Percentiles rank a stretch among this genome's conserved stretches.
phyloP scores from a whole-genome alignment of 805 yeast genomes.

The Saccharomycopsis babjevae region DNA sequence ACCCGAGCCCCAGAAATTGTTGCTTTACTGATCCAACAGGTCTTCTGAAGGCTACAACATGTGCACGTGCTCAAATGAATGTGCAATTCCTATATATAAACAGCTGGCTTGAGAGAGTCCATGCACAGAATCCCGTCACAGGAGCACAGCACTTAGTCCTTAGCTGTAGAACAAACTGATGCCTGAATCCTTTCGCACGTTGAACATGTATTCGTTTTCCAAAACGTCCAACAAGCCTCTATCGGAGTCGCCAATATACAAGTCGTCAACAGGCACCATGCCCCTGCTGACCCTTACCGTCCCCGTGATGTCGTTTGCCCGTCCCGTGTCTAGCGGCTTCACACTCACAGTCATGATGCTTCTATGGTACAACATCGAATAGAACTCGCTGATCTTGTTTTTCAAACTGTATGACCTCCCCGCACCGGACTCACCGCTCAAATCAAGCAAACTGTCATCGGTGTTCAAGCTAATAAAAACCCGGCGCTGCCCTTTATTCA shows the following conservation, averaged over 20 bases:
- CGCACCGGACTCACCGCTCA: background rate
- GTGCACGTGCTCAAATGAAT: no score
- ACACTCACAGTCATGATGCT: conserved; percentile 7
- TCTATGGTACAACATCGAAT: conserved; percentile 4
- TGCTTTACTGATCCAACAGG: no score
- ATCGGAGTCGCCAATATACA: background rate
- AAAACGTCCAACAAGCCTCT: background rate
- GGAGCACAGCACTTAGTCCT: background rate
- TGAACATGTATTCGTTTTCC: conserved; percentile 14
- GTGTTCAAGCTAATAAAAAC: background rate
- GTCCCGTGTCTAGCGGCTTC: conserved; percentile 17
- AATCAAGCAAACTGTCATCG: conserved; percentile 10
- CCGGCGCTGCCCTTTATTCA: background rate
- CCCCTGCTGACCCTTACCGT: conserved; percentile 11
- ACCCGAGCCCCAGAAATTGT: no score
- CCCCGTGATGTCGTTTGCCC: conserved; percentile 17
- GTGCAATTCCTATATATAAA: no score
- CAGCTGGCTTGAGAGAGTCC: background rate
- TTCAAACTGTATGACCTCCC: conserved; percentile 3
- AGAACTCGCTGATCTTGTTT: conserved; percentile 7
- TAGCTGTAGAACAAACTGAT: conserved; percentile 15
- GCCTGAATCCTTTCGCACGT: conserved; percentile 11
- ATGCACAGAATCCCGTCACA: background rate
- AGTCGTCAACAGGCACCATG: background rate
- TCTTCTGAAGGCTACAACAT: no score